phyloP scores from a whole-genome alignment of 441 rosid species.

The Mallotus japonicus region DNA sequence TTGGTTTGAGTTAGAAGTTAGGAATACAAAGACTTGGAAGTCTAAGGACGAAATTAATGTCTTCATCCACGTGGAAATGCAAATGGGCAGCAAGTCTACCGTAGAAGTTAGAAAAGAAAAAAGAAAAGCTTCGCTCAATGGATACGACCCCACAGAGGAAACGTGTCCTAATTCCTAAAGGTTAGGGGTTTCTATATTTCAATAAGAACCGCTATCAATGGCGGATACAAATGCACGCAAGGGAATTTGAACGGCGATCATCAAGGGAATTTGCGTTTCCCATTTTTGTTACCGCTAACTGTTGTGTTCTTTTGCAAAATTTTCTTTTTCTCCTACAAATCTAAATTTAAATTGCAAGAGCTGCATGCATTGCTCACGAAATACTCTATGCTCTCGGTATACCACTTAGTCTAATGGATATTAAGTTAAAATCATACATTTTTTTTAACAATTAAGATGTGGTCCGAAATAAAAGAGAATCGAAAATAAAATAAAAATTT shows the following conservation, averaged over 20 bases:
- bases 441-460: no score
- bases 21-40: not conserved
- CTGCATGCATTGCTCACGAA: no score
- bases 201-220: conserved; percentile 28
- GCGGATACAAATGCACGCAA: conserved; percentile 7
- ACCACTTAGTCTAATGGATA: no score
- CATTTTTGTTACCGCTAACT: not conserved
- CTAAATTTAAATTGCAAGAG: no score
- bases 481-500: no score
- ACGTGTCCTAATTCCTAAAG: not conserved
- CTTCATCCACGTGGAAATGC: not conserved
- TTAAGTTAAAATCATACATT: no score
- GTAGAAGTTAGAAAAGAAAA: not conserved
- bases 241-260: not conserved
- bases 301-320: no score
- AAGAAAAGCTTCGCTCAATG: no score
- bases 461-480: no score
- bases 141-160: conserved; percentile 1
- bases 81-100: not conserved
- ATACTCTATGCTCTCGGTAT: no score
- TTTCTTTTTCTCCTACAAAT: no score
- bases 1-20: not conserved
- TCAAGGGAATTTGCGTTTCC: not conserved
- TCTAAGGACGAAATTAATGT: not conserved
- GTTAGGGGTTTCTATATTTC: not conserved